A percentile compares a stretch with the other conserved stretches of the same genome.
Evolutionary conservation across 257 asterid genomes (phyloP).

Genomic region (Fraxinus quadrangulata): DNA sequence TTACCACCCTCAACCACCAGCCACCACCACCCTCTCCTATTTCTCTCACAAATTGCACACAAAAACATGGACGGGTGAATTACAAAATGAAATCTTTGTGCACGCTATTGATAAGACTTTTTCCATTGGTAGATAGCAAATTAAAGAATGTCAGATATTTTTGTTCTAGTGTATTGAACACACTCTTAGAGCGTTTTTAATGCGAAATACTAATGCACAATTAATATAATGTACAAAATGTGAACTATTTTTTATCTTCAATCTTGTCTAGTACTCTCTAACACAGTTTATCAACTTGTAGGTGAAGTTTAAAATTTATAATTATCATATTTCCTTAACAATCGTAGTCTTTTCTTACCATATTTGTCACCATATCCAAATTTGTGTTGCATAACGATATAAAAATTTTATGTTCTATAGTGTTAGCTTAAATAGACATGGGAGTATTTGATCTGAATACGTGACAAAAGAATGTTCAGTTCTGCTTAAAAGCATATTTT

Average conservation of each 20-base stretch:
- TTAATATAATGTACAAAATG: background rate
- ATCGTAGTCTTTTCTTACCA: background rate
- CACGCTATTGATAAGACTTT: background rate
- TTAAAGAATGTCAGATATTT: background rate
- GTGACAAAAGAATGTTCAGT: background rate
- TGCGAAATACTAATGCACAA: background rate
- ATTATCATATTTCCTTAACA: too few species aligned
- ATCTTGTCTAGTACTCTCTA: background rate
- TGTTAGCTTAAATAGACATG: too few species aligned
- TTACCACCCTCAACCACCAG: constrained; percentile 43
- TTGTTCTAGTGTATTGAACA: background rate
- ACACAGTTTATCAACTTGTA: too few species aligned
- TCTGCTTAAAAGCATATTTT: background rate
- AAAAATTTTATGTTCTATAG: too few species aligned
- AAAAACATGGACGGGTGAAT: background rate
- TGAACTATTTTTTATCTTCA: too few species aligned
- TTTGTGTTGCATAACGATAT: background rate
- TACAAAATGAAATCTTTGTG: background rate
- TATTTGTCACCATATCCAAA: too few species aligned
- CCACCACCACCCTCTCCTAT: constrained; percentile 32
- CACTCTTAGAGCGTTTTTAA: too few species aligned
- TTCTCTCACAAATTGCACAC: constrained; percentile 18
- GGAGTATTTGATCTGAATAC: too few species aligned
- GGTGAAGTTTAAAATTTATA: background rate
- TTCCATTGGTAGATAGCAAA: background rate